These are phyloP conservation scores for Fusarium concolor DNA, from an alignment of 2,329 filamentous ascomycete genomes.

Conservation along the genomic window DNA sequence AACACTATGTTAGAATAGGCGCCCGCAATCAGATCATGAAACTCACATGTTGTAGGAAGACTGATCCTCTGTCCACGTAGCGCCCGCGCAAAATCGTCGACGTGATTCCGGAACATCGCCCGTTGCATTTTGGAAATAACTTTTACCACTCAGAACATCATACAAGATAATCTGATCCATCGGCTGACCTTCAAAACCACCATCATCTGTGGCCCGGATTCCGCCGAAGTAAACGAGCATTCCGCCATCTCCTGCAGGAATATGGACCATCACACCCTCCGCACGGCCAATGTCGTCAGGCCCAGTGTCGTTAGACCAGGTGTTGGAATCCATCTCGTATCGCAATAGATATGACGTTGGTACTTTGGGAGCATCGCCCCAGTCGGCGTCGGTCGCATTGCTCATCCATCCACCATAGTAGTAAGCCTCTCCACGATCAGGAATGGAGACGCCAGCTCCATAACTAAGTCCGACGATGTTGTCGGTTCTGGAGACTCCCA, in stretches of 20 bases:
- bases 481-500: slow-evolving; percentile 52
- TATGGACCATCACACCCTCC: slow-evolving; percentile 69
- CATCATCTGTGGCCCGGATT: slow-evolving; percentile 62
- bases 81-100: slow-evolving; percentile 70
- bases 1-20: neutral
- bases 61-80: slow-evolving; percentile 67
- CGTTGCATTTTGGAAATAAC: slow-evolving; percentile 68
- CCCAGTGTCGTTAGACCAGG: slow-evolving; percentile 65
- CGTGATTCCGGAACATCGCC: slow-evolving; percentile 64
- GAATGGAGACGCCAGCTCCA: slow-evolving; percentile 67
- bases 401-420: slow-evolving; percentile 73
- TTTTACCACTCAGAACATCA: slow-evolving; percentile 68
- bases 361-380: slow-evolving; percentile 58
- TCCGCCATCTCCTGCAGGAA: slow-evolving; percentile 69
- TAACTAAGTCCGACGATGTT: slow-evolving; percentile 63
- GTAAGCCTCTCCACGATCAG: slow-evolving; percentile 66
- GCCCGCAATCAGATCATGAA: neutral
- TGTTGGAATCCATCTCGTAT: slow-evolving; percentile 66
- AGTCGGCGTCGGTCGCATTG: slow-evolving; percentile 63
- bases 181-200: slow-evolving; percentile 57
- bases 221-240: slow-evolving; percentile 73
- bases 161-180: slow-evolving; percentile 68
- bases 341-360: slow-evolving; percentile 65
- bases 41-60: slow-evolving; percentile 74
- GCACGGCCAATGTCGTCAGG: slow-evolving; percentile 65